Conservation (phyloP, 1,139 yeast genomes). For the Meyerozyma guilliermondii region DNA sequence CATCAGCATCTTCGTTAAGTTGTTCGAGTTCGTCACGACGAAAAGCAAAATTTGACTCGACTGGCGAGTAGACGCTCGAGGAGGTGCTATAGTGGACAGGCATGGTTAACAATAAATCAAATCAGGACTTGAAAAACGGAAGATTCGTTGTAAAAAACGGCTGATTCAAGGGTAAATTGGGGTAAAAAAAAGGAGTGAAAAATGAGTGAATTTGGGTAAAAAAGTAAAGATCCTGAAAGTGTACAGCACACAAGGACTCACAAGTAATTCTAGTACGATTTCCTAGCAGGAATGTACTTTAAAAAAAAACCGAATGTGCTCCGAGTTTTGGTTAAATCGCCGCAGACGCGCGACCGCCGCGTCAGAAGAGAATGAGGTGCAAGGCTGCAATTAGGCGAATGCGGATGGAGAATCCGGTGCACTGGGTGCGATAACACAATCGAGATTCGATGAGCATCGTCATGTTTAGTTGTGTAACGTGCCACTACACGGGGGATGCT, state of each 20-base stretch:
- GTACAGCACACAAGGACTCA: neutral
- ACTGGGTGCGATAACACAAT: neutral
- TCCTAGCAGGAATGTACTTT: neutral
- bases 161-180: neutral
- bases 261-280: neutral
- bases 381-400: neutral
- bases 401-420: neutral
- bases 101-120: conserved; percentile 8
- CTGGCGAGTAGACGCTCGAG: conserved; percentile 30
- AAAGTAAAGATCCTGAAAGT: neutral
- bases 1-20: conserved; percentile 14
- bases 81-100: conserved; percentile 19
- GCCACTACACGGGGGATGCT: conserved; percentile 16
- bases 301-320: neutral
- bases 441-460: neutral
- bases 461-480: conserved; percentile 26
- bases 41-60: conserved; percentile 15
- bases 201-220: neutral
- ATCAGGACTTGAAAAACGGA: no score
- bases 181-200: neutral
- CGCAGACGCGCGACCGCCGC: neutral
- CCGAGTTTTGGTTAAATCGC: neutral
- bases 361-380: conserved; percentile 1
- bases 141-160: no score
- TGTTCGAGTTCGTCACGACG: conserved; percentile 10